Percentiles rank a stretch among this genome's conserved stretches.
These are phyloP conservation scores for Suillus americanus DNA, from an alignment of 768 basidiomycete species.

Conservation along the genomic window DNA sequence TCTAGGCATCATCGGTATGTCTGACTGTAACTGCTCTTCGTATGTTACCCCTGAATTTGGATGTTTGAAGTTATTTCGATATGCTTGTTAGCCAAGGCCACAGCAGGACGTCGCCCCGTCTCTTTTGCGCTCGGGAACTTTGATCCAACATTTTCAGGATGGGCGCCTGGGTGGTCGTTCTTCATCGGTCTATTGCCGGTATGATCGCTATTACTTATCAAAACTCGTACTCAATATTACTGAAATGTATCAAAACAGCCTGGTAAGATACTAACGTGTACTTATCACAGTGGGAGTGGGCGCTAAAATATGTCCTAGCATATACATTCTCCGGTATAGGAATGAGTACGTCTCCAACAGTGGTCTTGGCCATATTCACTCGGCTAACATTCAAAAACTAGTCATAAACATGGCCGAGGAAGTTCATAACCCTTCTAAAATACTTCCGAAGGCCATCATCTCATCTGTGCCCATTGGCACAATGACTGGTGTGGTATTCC, in stretches of 20 bases:
- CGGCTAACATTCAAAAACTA: conserved; percentile 20
- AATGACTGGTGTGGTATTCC: conserved; percentile 50
- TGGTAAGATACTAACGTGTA: conserved; percentile 18
- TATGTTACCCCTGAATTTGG: conserved; percentile 12
- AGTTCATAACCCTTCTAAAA: conserved; percentile 53
- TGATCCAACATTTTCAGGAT: conserved; percentile 62
- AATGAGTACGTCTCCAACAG: conserved; percentile 46
- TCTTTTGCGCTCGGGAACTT: conserved; percentile 59
- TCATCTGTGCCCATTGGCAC: conserved; percentile 55
- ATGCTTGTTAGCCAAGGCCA: conserved; percentile 56
- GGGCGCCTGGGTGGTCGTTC: conserved; percentile 68
- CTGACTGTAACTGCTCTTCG: background rate
- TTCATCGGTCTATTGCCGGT: conserved; percentile 65
- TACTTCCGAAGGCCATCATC: conserved; percentile 55
- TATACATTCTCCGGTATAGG: conserved; percentile 62
- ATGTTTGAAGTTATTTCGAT: conserved; percentile 49
- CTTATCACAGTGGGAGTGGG: conserved; percentile 3
- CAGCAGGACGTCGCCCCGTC: conserved; percentile 51
- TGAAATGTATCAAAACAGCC: conserved; percentile 20
- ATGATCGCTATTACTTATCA: conserved; percentile 2
- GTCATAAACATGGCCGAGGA: conserved; percentile 71
- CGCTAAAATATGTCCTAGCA: conserved; percentile 30
- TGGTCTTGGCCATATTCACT: background rate
- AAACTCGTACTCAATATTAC: background rate
- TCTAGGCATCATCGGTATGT: conserved; percentile 50